Evolutionary conservation across 805 yeast genomes (phyloP).

Genomic region (Ogataea dorogensis): DNA sequence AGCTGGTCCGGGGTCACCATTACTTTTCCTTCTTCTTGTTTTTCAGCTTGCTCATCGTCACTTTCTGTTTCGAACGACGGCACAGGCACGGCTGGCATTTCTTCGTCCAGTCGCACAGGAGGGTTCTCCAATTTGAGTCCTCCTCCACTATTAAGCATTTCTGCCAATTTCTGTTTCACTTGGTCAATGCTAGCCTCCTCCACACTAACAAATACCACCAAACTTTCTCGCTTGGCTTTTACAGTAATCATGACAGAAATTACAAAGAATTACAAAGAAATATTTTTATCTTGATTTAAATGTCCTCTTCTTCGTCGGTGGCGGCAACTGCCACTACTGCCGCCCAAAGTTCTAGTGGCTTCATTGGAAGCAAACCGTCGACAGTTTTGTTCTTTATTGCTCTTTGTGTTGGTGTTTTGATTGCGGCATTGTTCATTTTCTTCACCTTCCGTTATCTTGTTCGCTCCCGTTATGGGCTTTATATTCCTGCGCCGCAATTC

Average conservation of each 20-base stretch:
- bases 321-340: constrained; percentile 5
- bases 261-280: not conserved
- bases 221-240: constrained; percentile 35
- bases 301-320: constrained; percentile 7
- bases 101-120: constrained; percentile 31
- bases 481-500: constrained; percentile 36
- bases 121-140: constrained; percentile 38
- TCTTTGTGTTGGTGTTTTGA: constrained; percentile 56
- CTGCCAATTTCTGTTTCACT: constrained; percentile 33
- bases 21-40: constrained; percentile 18
- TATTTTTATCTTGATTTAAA: constrained; percentile 2
- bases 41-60: constrained; percentile 3
- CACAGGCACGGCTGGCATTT: constrained; percentile 41
- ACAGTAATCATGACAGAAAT: constrained; percentile 26
- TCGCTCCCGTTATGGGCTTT: constrained; percentile 55
- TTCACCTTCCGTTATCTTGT: constrained; percentile 62
- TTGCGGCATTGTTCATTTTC: constrained; percentile 55
- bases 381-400: constrained; percentile 65
- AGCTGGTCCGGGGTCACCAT: constrained; percentile 24
- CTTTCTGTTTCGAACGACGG: constrained; percentile 35
- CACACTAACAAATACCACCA: constrained; percentile 34
- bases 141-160: constrained; percentile 46
- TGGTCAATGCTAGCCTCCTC: constrained; percentile 24
- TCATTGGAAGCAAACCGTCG: constrained; percentile 50
- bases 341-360: constrained; percentile 13